phyloP scores from a whole-genome alignment of 345 rosid genomes.

The Populus ilicifolia region DNA sequence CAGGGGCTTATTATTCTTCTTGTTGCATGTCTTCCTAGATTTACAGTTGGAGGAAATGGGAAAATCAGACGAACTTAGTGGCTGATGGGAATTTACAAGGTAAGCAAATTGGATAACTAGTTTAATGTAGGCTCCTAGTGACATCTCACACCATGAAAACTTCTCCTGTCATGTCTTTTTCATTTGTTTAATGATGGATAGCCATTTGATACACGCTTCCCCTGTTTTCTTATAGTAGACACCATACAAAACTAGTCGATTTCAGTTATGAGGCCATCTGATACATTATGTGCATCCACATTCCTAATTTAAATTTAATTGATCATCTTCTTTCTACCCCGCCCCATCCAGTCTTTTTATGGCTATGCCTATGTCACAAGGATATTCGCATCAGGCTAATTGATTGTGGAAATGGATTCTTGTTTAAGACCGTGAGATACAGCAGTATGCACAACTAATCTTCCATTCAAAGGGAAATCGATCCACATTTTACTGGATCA shows the following conservation, averaged over 20 bases:
- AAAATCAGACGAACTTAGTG: conserved; percentile 49
- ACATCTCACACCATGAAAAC: not conserved
- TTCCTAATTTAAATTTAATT: not conserved
- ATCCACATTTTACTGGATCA: too few species aligned
- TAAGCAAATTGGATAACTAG: conserved; percentile 12
- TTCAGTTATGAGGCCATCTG: not conserved
- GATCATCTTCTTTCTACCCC: too few species aligned
- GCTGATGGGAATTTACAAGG: conserved; percentile 63
- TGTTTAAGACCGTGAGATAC: too few species aligned
- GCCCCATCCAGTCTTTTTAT: too few species aligned
- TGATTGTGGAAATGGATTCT: too few species aligned
- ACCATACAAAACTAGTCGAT: not conserved
- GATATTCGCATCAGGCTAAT: too few species aligned
- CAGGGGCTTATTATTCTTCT: not conserved
- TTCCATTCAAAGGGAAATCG: too few species aligned
- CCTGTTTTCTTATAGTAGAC: too few species aligned
- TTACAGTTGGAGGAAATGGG: conserved; percentile 96
- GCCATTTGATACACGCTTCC: too few species aligned
- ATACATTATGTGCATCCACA: not conserved
- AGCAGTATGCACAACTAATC: too few species aligned
- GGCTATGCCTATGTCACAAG: too few species aligned
- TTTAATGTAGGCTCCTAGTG: not conserved
- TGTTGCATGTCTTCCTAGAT: conserved; percentile 39
- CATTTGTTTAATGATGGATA: too few species aligned
- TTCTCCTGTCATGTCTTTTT: not conserved